These are phyloP conservation scores for Seminavis robusta DNA, from an alignment of 108 stramenopile species.

Conservation along the genomic window DNA sequence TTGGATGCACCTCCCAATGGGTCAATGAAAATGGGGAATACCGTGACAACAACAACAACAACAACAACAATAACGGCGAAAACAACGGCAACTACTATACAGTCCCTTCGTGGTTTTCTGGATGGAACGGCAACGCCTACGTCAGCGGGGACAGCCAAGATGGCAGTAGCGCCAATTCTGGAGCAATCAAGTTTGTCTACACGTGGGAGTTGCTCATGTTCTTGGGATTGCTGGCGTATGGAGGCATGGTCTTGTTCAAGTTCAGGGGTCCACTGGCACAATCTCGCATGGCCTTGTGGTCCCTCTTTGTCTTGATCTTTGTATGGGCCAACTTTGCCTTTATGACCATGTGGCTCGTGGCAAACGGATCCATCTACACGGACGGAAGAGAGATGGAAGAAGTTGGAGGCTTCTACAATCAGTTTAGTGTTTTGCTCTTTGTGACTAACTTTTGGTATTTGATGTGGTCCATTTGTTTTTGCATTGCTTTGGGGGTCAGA, in stretches of 20 bases:
- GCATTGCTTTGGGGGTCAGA: too few species aligned
- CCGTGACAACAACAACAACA: too few species aligned
- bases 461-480: too few species aligned
- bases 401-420: slow-evolving; percentile 53
- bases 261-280: too few species aligned
- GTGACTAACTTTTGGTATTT: slow-evolving; percentile 54
- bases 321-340: slow-evolving; percentile 42
- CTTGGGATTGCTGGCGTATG: slow-evolving; percentile 39
- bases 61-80: too few species aligned
- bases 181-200: slow-evolving; percentile 50
- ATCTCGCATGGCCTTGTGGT: too few species aligned
- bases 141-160: slow-evolving; percentile 19
- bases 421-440: slow-evolving; percentile 50
- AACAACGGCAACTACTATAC: too few species aligned
- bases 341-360: slow-evolving; percentile 44
- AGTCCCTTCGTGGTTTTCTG: slow-evolving; percentile 50
- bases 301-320: slow-evolving; percentile 22
- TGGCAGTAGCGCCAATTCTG: slow-evolving; percentile 14
- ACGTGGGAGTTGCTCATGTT: slow-evolving; percentile 49
- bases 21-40: too few species aligned
- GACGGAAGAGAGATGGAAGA: slow-evolving; percentile 47
- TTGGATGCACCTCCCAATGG: too few species aligned
- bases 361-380: slow-evolving; percentile 39
- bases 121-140: too few species aligned
- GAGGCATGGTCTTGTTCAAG: slow-evolving; percentile 28